phyloP scores from a whole-genome alignment of 495 filamentous ascomycete genomes.

The Penicillium egyptiacum region DNA sequence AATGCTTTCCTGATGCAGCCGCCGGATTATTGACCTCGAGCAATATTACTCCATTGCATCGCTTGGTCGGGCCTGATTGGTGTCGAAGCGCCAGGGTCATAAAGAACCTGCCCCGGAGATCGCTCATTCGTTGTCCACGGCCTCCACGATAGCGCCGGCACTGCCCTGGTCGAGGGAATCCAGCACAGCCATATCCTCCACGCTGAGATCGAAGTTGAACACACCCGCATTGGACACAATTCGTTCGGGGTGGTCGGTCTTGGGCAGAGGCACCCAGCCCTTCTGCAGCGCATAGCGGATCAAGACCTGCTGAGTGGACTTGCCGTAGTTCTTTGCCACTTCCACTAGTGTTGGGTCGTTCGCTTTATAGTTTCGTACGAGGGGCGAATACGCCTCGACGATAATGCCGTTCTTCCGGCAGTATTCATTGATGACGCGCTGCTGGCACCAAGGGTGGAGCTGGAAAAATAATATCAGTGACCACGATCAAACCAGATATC shows the following conservation, averaged over 20 bases:
- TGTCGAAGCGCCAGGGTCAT: not conserved
- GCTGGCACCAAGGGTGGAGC: slow-evolving; percentile 70
- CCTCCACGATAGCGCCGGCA: slow-evolving; percentile 53
- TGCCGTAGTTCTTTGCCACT: slow-evolving; percentile 53
- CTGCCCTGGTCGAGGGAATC: slow-evolving; percentile 65
- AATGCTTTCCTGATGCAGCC: slow-evolving; percentile 80
- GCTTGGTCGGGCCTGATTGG: not conserved
- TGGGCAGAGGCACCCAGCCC: slow-evolving; percentile 71
- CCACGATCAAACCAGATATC: slow-evolving; percentile 1
- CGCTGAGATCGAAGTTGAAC: slow-evolving; percentile 63
- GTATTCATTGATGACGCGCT: slow-evolving; percentile 59
- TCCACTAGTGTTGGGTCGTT: slow-evolving; percentile 54
- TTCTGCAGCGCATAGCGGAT: slow-evolving; percentile 64
- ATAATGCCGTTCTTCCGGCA: slow-evolving; percentile 61
- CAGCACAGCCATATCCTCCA: slow-evolving; percentile 62
- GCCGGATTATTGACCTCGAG: slow-evolving; percentile 35
- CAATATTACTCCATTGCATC: not conserved
- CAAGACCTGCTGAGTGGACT: slow-evolving; percentile 53
- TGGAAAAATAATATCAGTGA: slow-evolving; percentile 22
- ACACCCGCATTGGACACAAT: slow-evolving; percentile 65
- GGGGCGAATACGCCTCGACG: slow-evolving; percentile 65
- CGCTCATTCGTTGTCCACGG: slow-evolving; percentile 47
- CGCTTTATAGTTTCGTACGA: slow-evolving; percentile 61
- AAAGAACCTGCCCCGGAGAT: not conserved
- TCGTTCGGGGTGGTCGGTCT: slow-evolving; percentile 62